Conservation (phyloP, 805 yeast species). For the Metschnikowia koreensis region DNA sequence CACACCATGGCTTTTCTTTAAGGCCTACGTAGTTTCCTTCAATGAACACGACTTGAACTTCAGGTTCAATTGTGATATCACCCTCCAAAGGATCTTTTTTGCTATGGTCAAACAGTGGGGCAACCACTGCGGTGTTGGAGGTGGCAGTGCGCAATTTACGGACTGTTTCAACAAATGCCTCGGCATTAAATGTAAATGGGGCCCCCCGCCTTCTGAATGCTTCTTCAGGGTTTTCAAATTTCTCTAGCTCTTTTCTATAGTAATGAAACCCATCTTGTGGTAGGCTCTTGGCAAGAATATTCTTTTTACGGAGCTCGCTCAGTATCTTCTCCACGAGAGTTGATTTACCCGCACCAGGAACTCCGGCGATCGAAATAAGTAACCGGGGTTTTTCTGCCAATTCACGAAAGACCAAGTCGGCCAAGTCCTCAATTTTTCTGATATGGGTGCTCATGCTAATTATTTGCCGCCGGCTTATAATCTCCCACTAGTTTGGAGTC, state of each 20-base stretch:
- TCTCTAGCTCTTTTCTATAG: slow-evolving; percentile 29
- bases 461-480: slow-evolving; percentile 1
- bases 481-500: slow-evolving; percentile 12
- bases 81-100: slow-evolving; percentile 67
- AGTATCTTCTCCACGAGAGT: slow-evolving; percentile 56
- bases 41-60: slow-evolving; percentile 55
- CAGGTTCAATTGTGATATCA: slow-evolving; percentile 46
- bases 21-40: slow-evolving; percentile 78
- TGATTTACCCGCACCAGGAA: slow-evolving; percentile 86
- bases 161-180: slow-evolving; percentile 26
- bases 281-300: slow-evolving; percentile 22
- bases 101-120: slow-evolving; percentile 77
- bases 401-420: slow-evolving; percentile 5
- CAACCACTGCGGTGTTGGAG: slow-evolving; percentile 35
- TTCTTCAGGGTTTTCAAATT: slow-evolving; percentile 50
- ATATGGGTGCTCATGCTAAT: slow-evolving; percentile 14
- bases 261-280: slow-evolving; percentile 45
- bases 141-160: slow-evolving; percentile 24
- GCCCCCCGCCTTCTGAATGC: slow-evolving; percentile 77
- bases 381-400: slow-evolving; percentile 32
- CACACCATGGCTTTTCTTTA: slow-evolving; percentile 57
- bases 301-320: slow-evolving; percentile 22
- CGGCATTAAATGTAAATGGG: slow-evolving; percentile 79
- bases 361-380: slow-evolving; percentile 63
- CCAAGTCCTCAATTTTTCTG: slow-evolving; percentile 9